Evolutionary conservation across 2,329 filamentous ascomycete genomes (phyloP).

Genomic region (Ophiostoma quercus): DNA sequence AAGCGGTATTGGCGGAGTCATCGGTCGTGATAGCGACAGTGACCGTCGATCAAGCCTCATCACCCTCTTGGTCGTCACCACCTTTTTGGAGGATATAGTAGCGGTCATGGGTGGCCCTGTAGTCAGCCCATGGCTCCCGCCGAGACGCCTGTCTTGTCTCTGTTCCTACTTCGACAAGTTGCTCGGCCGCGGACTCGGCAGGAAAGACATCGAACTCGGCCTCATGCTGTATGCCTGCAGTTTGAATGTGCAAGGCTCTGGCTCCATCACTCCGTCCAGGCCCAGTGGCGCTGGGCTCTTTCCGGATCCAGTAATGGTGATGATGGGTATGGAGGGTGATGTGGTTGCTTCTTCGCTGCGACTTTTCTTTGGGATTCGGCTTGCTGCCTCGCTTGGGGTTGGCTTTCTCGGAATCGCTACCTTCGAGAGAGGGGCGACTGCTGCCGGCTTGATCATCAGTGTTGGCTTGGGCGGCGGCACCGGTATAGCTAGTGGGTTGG

Average conservation of each 20-base stretch:
- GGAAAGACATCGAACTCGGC: constrained; percentile 29
- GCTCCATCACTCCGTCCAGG: constrained; percentile 25
- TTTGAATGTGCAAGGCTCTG: constrained; percentile 19
- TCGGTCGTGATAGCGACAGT: constrained; percentile 5
- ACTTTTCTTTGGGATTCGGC: neutral
- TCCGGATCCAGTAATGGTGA: constrained; percentile 55
- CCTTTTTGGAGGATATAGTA: constrained; percentile 27
- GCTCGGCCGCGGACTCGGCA: constrained; percentile 30
- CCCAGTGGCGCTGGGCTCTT: constrained; percentile 27
- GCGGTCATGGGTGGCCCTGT: constrained; percentile 28
- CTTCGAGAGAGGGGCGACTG: neutral
- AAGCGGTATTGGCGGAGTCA: neutral
- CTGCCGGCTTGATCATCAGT: neutral
- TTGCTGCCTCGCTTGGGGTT: neutral
- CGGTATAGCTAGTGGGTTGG: neutral
- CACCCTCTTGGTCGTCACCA: constrained; percentile 23
- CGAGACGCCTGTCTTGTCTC: constrained; percentile 20
- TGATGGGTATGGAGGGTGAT: constrained; percentile 56
- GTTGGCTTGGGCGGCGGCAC: neutral
- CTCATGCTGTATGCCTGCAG: constrained; percentile 21
- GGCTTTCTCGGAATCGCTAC: neutral
- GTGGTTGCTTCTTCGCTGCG: neutral
- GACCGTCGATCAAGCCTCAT: constrained; percentile 22
- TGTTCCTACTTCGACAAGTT: constrained; percentile 28
- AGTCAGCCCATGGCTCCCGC: constrained; percentile 28